A percentile compares a stretch with the other conserved stretches of the same genome.
Conservation (phyloP, 768 basidiomycete genomes). For the Leccinum disarticulatum region DNA sequence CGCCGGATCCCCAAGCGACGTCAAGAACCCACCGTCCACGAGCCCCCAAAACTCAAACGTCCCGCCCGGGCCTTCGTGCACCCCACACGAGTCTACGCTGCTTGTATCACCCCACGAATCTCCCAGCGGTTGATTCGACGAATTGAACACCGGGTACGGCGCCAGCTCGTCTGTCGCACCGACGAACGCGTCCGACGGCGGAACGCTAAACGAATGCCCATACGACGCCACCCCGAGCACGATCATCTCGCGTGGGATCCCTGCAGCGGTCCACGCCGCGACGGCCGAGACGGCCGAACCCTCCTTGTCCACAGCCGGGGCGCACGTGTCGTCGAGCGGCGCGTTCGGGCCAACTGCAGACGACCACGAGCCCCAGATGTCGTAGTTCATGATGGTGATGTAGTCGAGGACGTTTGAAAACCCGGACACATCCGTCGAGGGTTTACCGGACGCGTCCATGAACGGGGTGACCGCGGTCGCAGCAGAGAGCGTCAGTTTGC, state of each 20-base stretch:
- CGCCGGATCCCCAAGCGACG: constrained; percentile 26
- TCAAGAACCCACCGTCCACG: constrained; percentile 54
- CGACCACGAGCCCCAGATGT: constrained; percentile 42
- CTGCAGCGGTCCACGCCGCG: constrained; percentile 69
- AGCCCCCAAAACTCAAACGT: constrained; percentile 64
- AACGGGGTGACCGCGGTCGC: constrained; percentile 68
- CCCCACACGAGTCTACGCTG: constrained; percentile 56
- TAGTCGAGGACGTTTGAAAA: constrained; percentile 71
- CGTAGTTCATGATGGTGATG: constrained; percentile 65
- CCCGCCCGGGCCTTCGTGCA: constrained; percentile 45
- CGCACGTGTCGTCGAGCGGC: constrained; percentile 77
- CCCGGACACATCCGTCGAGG: constrained; percentile 56
- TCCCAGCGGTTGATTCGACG: constrained; percentile 43
- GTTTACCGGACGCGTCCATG: constrained; percentile 49
- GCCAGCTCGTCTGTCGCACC: constrained; percentile 37
- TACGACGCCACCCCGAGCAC: constrained; percentile 82
- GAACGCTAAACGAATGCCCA: constrained; percentile 62
- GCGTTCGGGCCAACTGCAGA: constrained; percentile 67
- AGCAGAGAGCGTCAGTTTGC: constrained; percentile 62
- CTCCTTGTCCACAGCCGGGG: constrained; percentile 49
- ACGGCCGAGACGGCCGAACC: constrained; percentile 80
- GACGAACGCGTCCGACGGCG: constrained; percentile 37
- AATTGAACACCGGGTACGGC: constrained; percentile 51
- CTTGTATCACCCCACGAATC: constrained; percentile 55
- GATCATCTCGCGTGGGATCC: constrained; percentile 67